A percentile compares a stretch with the other conserved stretches of the same genome.
These are phyloP conservation scores for Lactifluus hygrophoroides DNA, from an alignment of 768 basidiomycete species.

Conservation along the genomic window DNA sequence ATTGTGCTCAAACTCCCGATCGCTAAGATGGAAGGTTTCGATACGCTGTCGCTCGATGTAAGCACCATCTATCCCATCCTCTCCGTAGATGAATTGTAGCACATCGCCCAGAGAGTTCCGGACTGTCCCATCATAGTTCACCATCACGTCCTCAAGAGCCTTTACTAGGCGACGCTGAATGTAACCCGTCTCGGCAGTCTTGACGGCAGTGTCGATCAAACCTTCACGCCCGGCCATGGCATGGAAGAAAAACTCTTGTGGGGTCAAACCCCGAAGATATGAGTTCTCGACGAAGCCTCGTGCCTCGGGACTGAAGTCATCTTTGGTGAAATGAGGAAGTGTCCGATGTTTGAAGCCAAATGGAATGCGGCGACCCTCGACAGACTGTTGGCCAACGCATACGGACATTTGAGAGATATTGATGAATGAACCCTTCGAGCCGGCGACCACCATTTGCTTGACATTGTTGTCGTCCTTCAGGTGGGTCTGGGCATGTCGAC, in stretches of 20 bases:
- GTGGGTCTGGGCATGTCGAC: conserved; percentile 93
- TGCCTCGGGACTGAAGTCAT: conserved; percentile 96
- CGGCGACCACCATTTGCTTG: conserved; percentile 99
- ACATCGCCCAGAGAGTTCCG: conserved; percentile 96
- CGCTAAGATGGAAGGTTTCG: conserved; percentile 75
- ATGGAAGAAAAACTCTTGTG: conserved; percentile 99
- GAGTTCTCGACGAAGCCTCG: conserved; percentile 99
- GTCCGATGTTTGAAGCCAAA: conserved; percentile 97
- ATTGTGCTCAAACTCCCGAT: conserved; percentile 79
- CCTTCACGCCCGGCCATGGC: conserved; percentile 99
- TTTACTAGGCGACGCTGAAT: conserved; percentile 98
- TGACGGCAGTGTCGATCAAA: conserved; percentile 98
- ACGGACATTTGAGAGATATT: conserved; percentile 99
- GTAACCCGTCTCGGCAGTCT: conserved; percentile 98
- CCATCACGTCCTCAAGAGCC: conserved; percentile 94
- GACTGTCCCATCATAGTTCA: conserved; percentile 96
- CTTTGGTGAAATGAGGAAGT: conserved; percentile 95
- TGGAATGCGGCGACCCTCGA: conserved; percentile 96
- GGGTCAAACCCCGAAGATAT: conserved; percentile 90
- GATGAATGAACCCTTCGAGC: conserved; percentile 98
- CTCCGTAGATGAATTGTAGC: conserved; percentile 93
- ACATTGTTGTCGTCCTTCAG: conserved; percentile 99
- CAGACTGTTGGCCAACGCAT: conserved; percentile 96
- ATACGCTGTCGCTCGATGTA: conserved; percentile 95
- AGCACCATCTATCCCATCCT: conserved; percentile 98